These are phyloP conservation scores for Backusella morwellensis DNA, from an alignment of 192 early-diverging fungal genomes.

Conservation along the genomic window DNA sequence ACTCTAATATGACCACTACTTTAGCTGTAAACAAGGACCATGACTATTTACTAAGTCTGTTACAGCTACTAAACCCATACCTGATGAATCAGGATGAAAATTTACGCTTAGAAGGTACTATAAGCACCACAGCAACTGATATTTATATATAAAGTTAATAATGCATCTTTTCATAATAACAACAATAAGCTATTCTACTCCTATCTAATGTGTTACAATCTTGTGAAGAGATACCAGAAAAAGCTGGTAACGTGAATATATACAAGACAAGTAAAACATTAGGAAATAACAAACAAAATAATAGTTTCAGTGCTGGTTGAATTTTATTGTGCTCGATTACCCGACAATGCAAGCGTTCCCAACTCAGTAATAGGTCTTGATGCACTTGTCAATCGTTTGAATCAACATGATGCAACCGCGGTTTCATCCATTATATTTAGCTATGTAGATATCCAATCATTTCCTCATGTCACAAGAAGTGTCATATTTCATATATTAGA, in stretches of 20 bases:
- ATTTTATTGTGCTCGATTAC: slow-evolving; percentile 70
- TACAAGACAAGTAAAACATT: no score
- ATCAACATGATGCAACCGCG: slow-evolving; percentile 49
- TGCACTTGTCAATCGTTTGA: slow-evolving; percentile 54
- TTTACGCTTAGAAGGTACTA: slow-evolving; percentile 72
- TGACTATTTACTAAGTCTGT: slow-evolving; percentile 68
- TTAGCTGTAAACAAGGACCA: slow-evolving; percentile 21
- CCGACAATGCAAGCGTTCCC: slow-evolving; percentile 69
- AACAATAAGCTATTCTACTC: neutral
- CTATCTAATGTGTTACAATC: neutral
- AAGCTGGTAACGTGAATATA: slow-evolving; percentile 39
- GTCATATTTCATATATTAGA: slow-evolving; percentile 74
- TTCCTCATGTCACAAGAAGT: slow-evolving; percentile 81
- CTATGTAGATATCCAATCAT: slow-evolving; percentile 86
- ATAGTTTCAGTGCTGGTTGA: slow-evolving; percentile 60
- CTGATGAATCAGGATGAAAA: slow-evolving; percentile 78
- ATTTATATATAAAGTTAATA: neutral
- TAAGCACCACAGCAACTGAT: neutral
- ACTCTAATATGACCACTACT: neutral
- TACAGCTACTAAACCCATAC: slow-evolving; percentile 71
- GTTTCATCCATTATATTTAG: slow-evolving; percentile 62
- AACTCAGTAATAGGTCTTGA: slow-evolving; percentile 58
- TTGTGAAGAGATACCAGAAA: slow-evolving; percentile 41
- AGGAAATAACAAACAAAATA: no score
- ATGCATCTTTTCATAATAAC: neutral